Evolutionary conservation across 306 rosid species (phyloP), one percentile per base, ranked within the genome.

Genomic region (Dicorynia guianensis): DNA sequence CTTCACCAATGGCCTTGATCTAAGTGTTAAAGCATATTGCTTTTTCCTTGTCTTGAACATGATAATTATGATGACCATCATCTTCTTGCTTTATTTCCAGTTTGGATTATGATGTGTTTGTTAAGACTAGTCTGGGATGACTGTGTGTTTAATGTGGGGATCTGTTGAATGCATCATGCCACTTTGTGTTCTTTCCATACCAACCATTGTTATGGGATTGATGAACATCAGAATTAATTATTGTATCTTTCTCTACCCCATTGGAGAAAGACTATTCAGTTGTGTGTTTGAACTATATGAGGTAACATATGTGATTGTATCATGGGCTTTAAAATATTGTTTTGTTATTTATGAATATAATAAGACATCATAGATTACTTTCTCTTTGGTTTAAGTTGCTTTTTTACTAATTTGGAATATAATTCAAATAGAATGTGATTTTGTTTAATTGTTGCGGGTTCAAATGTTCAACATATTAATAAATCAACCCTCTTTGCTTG

Each of bases 1-100:
- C 80, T 68, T 80, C 69, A 59, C 78, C 67, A 80, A 82, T 87
- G 92, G 67, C 67, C 84, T 86, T 75, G 93, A 65, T 86, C 88
- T 46, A 75, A 76, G 97, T 71, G 93, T 83, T 84, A 82, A 93
- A 90, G 89, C 89, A 77, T 68, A n/a, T 56, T 54, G 48, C 92
- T 83, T 93, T 89, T 73, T 54, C 74, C 63, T 54, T 79, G 46
- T 71, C 77, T 50, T 85, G 77, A 76, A 77, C 86, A 60, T 74
- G 68, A 58, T 79, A 90, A 79, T 85, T 76, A 77, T 85, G 59
- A 71, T 73, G 44, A 48, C 50, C 76, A 72, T 79, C 40, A 47
- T 77, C 76, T 60, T 74, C 25, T 63, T 58, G 59, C 83, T 80
- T 79, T 82, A 64, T 84, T 77, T 55, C 61, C 18, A n/a, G n/a